Evolutionary conservation across 2,329 filamentous ascomycete species (phyloP), one percentile per base, ranked within the genome.

Genomic region (Colletotrichum sp.): DNA sequence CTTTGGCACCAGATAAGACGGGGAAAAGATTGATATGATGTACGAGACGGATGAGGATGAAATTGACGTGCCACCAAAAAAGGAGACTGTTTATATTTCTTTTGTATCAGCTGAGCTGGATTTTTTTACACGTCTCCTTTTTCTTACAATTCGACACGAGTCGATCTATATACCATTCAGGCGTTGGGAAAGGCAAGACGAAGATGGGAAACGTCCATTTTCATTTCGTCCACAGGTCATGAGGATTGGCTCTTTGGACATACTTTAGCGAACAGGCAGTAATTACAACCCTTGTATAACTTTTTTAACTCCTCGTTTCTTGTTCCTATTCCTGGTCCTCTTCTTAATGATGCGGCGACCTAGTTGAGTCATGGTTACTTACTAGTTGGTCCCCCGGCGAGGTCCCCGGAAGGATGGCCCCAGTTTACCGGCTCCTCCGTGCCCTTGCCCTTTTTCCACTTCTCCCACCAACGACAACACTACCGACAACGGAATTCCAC

Each of bases 1-100:
- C 28, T 90, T 90, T 78, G 84, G 87, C 68, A 81, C n/a, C 78
- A 77, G 73, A 80, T 80, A 67, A 78, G 67, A 60, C 80, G 81
- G 39, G 39, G 3, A 78, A 34, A 48, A 66, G 48, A 58, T 16
- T 61, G 70, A 28, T 28, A 58, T 58, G 66, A 79, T 64, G 73
- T 34, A 66, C 36, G 55, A 34, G 66, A 62, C n/a, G 36, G 43
- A 48, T 48, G 61, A 22, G 61, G 67, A 43, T n/a, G 64, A 56
- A 28, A 18, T 36, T 28, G 56, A 61, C 39, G 52, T 34, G 65
- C n/a, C n/a, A 32, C 39, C 52, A 16, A 39, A 76, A 74, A 75
- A 62, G 48, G 22, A 48, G 34, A 8, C 28, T 43, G n/a, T 55
- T 39, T 58, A 58, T 27, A 22, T 62, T 76, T 76, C 65, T 65